Evolutionary conservation across 2,329 filamentous ascomycete genomes (phyloP), one percentile per base, ranked within the genome.

Genomic region (Parastagonospora nodorum): DNA sequence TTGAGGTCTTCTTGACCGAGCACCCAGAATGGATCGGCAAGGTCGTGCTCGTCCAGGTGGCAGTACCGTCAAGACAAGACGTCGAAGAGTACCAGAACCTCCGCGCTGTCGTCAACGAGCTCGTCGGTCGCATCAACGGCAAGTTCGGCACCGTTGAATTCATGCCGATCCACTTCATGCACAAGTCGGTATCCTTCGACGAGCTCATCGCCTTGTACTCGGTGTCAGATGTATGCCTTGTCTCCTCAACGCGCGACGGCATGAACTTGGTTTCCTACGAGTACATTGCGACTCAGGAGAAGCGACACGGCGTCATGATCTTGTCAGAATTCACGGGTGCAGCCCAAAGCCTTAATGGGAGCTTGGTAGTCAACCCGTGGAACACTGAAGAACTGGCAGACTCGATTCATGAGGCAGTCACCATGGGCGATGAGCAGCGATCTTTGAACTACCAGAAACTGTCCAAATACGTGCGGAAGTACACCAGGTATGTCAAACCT

Each of bases 231-330:
- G 90, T 91, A 38, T 96, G 92, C 71, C 84, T 97, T 11, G 93
- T 96, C 32, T 95, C 89, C 8, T 97, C 90, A 2, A 97, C 90
- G n/a, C 88, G 94, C 42, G 94, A 99, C 71, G 94, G 94, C 68
- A 99, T 99, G 94, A 99, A 99, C 74, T 82, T 99, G 28, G 94
- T 97, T 29, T 95, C 92, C 0, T 97, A 97, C 76, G 93, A 99
- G 75, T 99, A 97, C 78, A 97, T 99, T 60, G 93, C 93, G 19
- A 91, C 90, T 2, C 93, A 99, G 71, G 85, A 90, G 63, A 87
- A 95, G 69, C 88, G 91, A 44, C 91, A 97, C 70, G 94, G 94
- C 51, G 88, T 91, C 55, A 88, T 99, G 84, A 92, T 99, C 48
- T 84, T 99, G 29, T 97, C 92, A 41, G 94, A 99, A 73, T 97